Evolutionary conservation across 1,284 basidiomycete genomes (phyloP).

Genomic region (Ganoderma sp.): DNA sequence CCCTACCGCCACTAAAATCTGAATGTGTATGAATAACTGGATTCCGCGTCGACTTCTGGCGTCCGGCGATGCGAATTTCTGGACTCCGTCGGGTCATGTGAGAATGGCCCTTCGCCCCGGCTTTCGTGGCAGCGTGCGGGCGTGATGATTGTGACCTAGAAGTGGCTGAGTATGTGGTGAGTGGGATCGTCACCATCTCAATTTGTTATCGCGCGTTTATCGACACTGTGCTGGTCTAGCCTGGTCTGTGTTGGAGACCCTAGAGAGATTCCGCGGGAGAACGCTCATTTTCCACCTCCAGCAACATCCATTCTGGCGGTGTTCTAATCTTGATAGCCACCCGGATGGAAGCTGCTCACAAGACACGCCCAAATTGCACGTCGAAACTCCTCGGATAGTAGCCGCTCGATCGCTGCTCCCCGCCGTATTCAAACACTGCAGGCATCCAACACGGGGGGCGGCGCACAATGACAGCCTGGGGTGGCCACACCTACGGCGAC

Average conservation of each 20-base stretch:
- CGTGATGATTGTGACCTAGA: slow-evolving; percentile 6
- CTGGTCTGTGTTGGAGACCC: slow-evolving; percentile 17
- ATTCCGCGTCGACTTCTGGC: slow-evolving; percentile 1
- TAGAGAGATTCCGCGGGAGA: slow-evolving; percentile 16
- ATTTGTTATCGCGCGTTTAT: slow-evolving; percentile 27
- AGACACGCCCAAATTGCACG: not conserved
- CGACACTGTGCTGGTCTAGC: slow-evolving; percentile 23
- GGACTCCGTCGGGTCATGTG: slow-evolving; percentile 4
- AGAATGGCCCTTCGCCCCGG: slow-evolving; percentile 9
- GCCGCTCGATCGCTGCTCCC: not conserved
- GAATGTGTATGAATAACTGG: not conserved
- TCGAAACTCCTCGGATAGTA: not conserved
- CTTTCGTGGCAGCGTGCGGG: not conserved
- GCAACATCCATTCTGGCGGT: slow-evolving; percentile 18
- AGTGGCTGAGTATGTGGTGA: slow-evolving; percentile 5
- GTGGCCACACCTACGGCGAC: not conserved
- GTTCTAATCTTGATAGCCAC: slow-evolving; percentile 25
- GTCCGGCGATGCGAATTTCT: slow-evolving; percentile 10
- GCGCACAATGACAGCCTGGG: not conserved
- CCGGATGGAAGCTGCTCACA: slow-evolving; percentile 15
- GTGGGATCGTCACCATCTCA: slow-evolving; percentile 27
- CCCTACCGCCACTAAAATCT: slow-evolving; percentile 5
- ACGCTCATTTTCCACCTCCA: not conserved
- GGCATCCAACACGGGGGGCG: not conserved
- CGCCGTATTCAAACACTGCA: not conserved